Evolutionary conservation across 495 filamentous ascomycete genomes (phyloP).

Genomic region (Rusavskia elegans): DNA sequence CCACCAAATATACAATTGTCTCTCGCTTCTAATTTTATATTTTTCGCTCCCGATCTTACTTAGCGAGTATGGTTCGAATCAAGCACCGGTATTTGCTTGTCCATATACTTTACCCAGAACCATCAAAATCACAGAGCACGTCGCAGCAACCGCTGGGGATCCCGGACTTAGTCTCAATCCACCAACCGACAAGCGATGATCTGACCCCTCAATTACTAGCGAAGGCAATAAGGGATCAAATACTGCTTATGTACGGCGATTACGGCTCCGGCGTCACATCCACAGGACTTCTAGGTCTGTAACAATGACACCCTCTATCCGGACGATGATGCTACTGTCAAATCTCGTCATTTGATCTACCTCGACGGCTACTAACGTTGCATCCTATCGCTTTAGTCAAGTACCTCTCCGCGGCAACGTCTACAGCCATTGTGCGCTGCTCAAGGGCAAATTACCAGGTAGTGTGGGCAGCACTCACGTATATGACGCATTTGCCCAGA

Average conservation of each 20-base stretch:
- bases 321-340: neutral
- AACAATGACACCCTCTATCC: slow-evolving; percentile 4
- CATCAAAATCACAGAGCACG: slow-evolving; percentile 16
- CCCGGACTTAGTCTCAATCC: slow-evolving; percentile 38
- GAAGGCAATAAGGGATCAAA: slow-evolving; percentile 49
- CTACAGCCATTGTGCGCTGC: slow-evolving; percentile 76
- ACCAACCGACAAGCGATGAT: slow-evolving; percentile 54
- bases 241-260: slow-evolving; percentile 72
- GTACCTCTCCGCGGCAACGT: slow-evolving; percentile 84
- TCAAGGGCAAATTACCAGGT: slow-evolving; percentile 65
- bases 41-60: no score
- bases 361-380: neutral
- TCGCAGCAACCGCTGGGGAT: slow-evolving; percentile 5
- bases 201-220: slow-evolving; percentile 48
- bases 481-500: slow-evolving; percentile 54
- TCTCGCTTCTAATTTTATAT: no score
- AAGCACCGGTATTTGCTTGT: slow-evolving; percentile 91
- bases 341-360: no score
- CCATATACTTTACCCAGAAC: slow-evolving; percentile 72
- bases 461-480: slow-evolving; percentile 78
- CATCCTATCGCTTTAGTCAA: slow-evolving; percentile 43
- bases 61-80: slow-evolving; percentile 66
- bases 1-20: no score
- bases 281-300: slow-evolving; percentile 47
- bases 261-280: slow-evolving; percentile 58